phyloP scores from a whole-genome alignment of 2,329 filamentous ascomycete genomes.

The Reticulascus tulasneorum region DNA sequence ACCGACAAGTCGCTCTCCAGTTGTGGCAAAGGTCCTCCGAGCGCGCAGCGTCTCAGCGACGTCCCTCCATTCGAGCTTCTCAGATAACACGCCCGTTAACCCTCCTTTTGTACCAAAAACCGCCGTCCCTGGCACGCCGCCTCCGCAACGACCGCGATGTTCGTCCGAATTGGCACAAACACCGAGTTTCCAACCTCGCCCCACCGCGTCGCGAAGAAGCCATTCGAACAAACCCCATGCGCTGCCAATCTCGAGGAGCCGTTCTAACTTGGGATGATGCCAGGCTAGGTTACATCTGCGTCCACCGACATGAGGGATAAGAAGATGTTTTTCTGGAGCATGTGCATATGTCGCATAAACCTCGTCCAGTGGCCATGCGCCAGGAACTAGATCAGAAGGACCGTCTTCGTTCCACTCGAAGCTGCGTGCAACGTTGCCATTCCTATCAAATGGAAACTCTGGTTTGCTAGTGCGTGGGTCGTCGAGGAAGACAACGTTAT shows the following conservation, averaged over 20 bases:
- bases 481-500: constrained; percentile 30
- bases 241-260: constrained; percentile 29
- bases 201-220: constrained; percentile 25
- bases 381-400: constrained; percentile 23
- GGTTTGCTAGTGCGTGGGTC: constrained; percentile 18
- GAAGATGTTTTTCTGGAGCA: constrained; percentile 22
- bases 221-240: constrained; percentile 32
- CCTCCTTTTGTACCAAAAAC: constrained; percentile 27
- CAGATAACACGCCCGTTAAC: constrained; percentile 21
- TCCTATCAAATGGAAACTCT: constrained; percentile 26
- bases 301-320: constrained; percentile 32
- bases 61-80: constrained; percentile 9
- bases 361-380: constrained; percentile 31
- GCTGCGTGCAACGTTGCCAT: constrained; percentile 28
- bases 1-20: constrained; percentile 24
- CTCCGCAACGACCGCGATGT: constrained; percentile 30
- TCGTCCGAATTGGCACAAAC: constrained; percentile 31
- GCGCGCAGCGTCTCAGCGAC: constrained; percentile 19
- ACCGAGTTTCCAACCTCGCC: constrained; percentile 27
- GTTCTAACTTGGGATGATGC: constrained; percentile 31
- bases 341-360: constrained; percentile 32
- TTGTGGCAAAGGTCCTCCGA: constrained; percentile 25
- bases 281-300: constrained; percentile 28
- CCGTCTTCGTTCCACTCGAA: constrained; percentile 33
- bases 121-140: constrained; percentile 28